Evolutionary conservation across 495 filamentous ascomycete species (phyloP).

Genomic region (Aspergillus steynii): DNA sequence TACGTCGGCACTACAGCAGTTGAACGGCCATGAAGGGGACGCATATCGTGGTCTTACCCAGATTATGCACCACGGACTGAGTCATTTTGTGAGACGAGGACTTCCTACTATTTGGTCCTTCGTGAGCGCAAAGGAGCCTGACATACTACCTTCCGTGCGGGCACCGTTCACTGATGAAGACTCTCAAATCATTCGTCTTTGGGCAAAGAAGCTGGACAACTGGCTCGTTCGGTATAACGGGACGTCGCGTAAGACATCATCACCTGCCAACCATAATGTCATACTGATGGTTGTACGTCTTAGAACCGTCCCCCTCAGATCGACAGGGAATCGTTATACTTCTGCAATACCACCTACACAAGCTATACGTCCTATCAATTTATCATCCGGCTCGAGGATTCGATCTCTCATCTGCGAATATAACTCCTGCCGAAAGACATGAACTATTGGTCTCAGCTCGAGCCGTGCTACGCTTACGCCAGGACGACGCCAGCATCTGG

Average conservation of each 20-base stretch:
- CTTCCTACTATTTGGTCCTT: slow-evolving; percentile 43
- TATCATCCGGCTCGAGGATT: slow-evolving; percentile 47
- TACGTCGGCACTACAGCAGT: slow-evolving; percentile 23
- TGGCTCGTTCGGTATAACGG: slow-evolving; percentile 43
- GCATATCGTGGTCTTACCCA: slow-evolving; percentile 38
- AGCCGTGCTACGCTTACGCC: slow-evolving; percentile 34
- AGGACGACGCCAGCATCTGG: slow-evolving; percentile 44
- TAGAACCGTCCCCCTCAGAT: slow-evolving; percentile 38
- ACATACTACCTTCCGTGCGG: slow-evolving; percentile 12
- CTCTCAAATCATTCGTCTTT: slow-evolving; percentile 36
- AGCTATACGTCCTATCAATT: slow-evolving; percentile 46
- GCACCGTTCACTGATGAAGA: slow-evolving; percentile 36
- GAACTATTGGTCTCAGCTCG: slow-evolving; percentile 41
- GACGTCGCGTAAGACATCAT: slow-evolving; percentile 24
- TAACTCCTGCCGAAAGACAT: slow-evolving; percentile 35
- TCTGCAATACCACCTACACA: slow-evolving; percentile 42
- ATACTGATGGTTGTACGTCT: background rate
- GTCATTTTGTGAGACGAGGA: slow-evolving; percentile 41
- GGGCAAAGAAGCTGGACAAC: slow-evolving; percentile 38
- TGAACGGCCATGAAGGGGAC: slow-evolving; percentile 30
- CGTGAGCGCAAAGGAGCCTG: slow-evolving; percentile 25
- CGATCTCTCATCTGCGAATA: slow-evolving; percentile 39
- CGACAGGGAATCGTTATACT: slow-evolving; percentile 38
- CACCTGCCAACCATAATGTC: background rate
- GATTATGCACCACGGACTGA: slow-evolving; percentile 44